Evolutionary conservation across 192 early-diverging fungal species (phyloP).

Genomic region (Lunasporangiospora selenospora): DNA sequence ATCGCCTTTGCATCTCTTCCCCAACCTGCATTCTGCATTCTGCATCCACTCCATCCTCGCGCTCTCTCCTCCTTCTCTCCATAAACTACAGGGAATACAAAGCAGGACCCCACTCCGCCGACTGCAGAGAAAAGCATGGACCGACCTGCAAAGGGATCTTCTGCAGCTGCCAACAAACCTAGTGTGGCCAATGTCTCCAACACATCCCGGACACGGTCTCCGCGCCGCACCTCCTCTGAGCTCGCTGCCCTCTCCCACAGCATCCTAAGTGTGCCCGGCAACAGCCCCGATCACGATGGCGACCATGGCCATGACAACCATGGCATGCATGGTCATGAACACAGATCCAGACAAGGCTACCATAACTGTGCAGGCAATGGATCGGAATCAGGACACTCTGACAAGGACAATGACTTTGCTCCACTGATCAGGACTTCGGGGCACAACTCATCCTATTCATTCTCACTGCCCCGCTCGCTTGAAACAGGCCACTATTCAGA

Average conservation of each 20-base stretch:
- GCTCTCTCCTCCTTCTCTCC: no score
- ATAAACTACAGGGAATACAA: no score
- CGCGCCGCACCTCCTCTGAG: conserved; percentile 11
- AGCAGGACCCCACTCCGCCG: no score
- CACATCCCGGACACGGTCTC: background rate
- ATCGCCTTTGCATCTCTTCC: no score
- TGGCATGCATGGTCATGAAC: background rate
- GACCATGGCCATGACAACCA: background rate
- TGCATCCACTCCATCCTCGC: background rate
- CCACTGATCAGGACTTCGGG: conserved; percentile 10
- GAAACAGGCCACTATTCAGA: conserved; percentile 24
- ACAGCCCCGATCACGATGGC: background rate
- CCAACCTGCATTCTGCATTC: background rate
- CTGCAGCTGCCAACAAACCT: conserved; percentile 7
- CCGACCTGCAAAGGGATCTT: background rate
- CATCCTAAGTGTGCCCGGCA: conserved; percentile 31
- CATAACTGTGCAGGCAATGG: background rate
- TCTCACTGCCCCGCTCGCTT: conserved; percentile 17
- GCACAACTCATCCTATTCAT: conserved; percentile 24
- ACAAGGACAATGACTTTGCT: background rate
- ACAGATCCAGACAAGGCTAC: background rate
- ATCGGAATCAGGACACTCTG: conserved; percentile 11
- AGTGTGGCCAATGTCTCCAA: background rate
- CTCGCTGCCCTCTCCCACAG: conserved; percentile 35
- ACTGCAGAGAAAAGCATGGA: no score